Conservation (phyloP, 352 stramenopile species). For the Phytopythium boreale region DNA sequence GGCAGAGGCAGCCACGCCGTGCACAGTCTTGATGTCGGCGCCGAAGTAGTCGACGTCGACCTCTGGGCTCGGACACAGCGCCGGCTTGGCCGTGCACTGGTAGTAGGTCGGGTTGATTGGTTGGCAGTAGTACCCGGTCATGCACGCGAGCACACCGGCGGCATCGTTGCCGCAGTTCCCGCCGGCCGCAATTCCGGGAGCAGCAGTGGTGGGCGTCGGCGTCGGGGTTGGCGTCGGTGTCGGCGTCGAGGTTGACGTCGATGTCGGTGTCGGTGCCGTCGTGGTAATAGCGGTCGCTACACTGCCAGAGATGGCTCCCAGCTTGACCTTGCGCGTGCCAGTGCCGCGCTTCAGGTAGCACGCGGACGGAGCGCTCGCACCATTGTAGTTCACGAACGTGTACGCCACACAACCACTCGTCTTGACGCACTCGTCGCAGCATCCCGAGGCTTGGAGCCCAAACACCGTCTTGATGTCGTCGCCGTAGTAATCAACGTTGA, state of each 20-base stretch:
- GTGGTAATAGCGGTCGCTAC: neutral
- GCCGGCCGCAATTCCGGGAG: neutral
- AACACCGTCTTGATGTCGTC: too few species aligned
- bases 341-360: too few species aligned
- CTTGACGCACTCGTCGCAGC: too few species aligned
- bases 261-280: neutral
- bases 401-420: too few species aligned
- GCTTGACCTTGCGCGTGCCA: neutral
- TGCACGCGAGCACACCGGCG: conserved; percentile 20
- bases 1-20: conserved; percentile 21
- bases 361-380: too few species aligned
- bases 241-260: neutral
- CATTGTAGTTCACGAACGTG: too few species aligned
- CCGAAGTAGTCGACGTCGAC: too few species aligned
- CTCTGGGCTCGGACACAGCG: conserved; percentile 22
- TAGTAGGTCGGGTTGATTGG: conserved; percentile 31
- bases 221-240: neutral
- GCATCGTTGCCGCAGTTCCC: conserved; percentile 21
- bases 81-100: conserved; percentile 32
- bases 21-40: conserved; percentile 23
- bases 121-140: conserved; percentile 32
- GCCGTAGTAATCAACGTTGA: neutral
- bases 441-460: too few species aligned
- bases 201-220: neutral
- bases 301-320: neutral